Evolutionary conservation across 164 flowering plant species (phyloP), one percentile per base, ranked within the genome.

Genomic region (Chimonanthus salicifolius): DNA sequence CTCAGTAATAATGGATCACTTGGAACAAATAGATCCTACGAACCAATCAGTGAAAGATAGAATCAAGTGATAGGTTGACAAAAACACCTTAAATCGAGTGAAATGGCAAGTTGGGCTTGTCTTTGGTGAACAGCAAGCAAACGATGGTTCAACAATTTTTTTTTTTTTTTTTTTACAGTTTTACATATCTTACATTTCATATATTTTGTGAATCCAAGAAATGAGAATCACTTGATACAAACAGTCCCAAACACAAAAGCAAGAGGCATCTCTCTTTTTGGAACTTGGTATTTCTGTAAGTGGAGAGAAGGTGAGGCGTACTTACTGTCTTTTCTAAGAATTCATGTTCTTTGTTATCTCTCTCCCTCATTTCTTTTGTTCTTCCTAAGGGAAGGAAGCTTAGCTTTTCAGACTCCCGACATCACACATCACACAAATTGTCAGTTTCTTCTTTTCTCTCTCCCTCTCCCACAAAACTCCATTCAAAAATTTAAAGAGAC

Each of bases 401-500:
- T 54, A n/a, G 60, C 60, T 15, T 54, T 54, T 13, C 60, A 54
- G 60, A 54, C 60, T 15, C 5, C 60, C 60, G 60, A 54, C 60
- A 54, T 54, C 60, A 54, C 16, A 13, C 16, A 10, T 54, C 60
- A 54, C 60, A 13, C 60, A 54, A 54, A 54, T 54, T 54, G 60
- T 54, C 60, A 54, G 60, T 54, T 54, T 54, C 60, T 54, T 54
- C 60, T 54, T 54, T 54, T 18, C 64, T 62, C 64, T 62, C 64
- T 62, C 64, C 4, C 64, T 21, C 0, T 62, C 64, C 2, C 64
- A n/a, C 8, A n/a, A 20, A 62, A 20, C 33, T 62, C 43, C 64
- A 62, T 8, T 5, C 64, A 62, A n/a, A 62, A 62, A n/a, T 63
- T 13, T 33, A 63, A 20, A 63, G 44, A 0, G 66, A 44, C 10